Evolutionary conservation across 805 yeast genomes (phyloP), one percentile per base, ranked within the genome.

Genomic region (Ogataea neopini): DNA sequence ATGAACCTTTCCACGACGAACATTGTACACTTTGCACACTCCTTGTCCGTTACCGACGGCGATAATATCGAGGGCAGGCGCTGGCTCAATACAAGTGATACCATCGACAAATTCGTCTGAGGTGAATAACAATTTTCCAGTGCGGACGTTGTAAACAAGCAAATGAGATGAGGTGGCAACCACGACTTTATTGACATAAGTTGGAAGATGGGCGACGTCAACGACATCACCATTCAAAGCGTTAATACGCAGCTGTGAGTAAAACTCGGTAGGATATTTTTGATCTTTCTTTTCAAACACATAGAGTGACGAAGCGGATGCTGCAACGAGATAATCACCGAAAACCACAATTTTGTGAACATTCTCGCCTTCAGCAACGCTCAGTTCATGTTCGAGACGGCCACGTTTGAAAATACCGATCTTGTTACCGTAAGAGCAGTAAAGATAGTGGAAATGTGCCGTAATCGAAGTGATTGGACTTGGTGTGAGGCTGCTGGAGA

Each of bases 371-470:
- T 53, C 53, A 3, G 71, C 69, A n/a, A 65, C 23, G 8, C 50
- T 36, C 64, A 67, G 40, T 57, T 69, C 54, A 42, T 72, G 68
- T 56, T 78, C 83, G 30, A 88, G 69, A 48, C 74, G 77, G 37
- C 98, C 99, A 70, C 98, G 80, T 59, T 80, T 85, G 71, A 76
- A 94, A 37, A 91, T 74, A 1, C 96, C 95, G 43, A 92, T 74
- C 48, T 76, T 73, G 57, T 79, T 76, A 23, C 83, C 89, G 69
- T 80, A 84, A 0, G 85, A 85, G 26, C 88, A 96, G 63, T 75
- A 92, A 2, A 89, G 88, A 62, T 84, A 77, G 60, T 92, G 97
- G 73, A 81, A 81, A 66, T 88, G 95, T 1, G 97, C 84, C 17
- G 84, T 75, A 39, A 92, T 70, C 18, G 84, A 79, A 20, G 84